Evolutionary conservation across 1,284 basidiomycete genomes (phyloP), one percentile per base, ranked within the genome.

Genomic region (Cryptococcus sp.): DNA sequence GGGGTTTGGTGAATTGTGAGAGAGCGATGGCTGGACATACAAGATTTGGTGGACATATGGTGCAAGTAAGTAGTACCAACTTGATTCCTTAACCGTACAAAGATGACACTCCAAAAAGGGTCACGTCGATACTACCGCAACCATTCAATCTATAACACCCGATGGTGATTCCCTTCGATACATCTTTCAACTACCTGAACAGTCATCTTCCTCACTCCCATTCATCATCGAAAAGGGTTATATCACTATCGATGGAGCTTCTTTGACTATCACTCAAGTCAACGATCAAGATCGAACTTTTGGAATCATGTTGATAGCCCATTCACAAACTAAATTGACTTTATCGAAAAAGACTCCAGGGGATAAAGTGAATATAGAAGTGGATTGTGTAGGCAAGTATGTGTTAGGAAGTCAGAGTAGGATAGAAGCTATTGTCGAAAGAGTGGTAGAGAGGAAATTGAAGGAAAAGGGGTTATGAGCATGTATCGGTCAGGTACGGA

Each of bases 171-270:
- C 93, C 8, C 73, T 96, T 61, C 86, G 89, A 36, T 80, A 90
- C 66, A 83, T 81, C 53, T 97, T 94, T 79, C 82, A 85, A 68
- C 82, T 97, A 50, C 80, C 85, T 4, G 80, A 85, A 59, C 78
- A 83, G 30, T 3, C 73, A 78, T n/a, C 77, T 83, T 48, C 85
- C 84, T 36, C 87, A 83, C 79, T 92, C 53, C 86, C 83, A 0
- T 96, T 91, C 73, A 80, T 98, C 61, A 89, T 98, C 58, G 85
- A 88, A n/a, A 99, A 99, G 76, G 95, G 95, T 50, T 99, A 94
- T 74, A 82, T 98, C 55, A 86, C 94, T 8, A 85, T 99, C 61
- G 95, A 99, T 74, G 95, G 96, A 23, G 85, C 94, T 2, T 96
- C 92, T 2, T 80, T 99, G 48, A 99, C 95, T 0, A 71, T 99